Base-by-base conservation (phyloP, 345 rosid species). In the Acer yangbiense region DNA sequence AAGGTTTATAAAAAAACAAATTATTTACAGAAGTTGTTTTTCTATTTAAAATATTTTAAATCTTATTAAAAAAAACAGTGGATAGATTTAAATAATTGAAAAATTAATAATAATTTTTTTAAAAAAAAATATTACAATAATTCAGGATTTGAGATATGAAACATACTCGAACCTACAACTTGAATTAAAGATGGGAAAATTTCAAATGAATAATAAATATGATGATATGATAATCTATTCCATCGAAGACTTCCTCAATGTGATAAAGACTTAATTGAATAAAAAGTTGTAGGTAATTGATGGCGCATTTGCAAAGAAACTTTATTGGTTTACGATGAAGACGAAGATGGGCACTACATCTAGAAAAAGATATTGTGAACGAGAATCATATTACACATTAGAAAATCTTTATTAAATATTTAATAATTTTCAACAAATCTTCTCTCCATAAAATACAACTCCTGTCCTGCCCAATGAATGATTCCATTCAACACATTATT, bases 261-360 rank as follows among this genome's bases (percentile, higher is more conserved):
- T 35, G 39, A 35, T 35, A 35, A 35, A 4, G 39, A 35, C 16
- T 50, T 1, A 9, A 20, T 63, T 9, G 58, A 63, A 18, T 68
- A 74, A 73, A 64, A 35, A 35, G 69, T 27, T 27, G 46, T 27
- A 27, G 60, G 77, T 74, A 74, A 46, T 64, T 64, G 69, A 74
- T 74, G 69, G 77, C 69, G 77, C 77, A 74, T 74, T 74, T 74
- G 17, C 69, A 27, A 17, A 27, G 69, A 71, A 35, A 35, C 39
- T 35, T 35, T 35, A 4, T 4, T 4, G 39, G 39, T 35, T 35
- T 35, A 35, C 39, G 46, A 55, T n/a, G 64, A 29, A 29, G 70
- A 41, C 41, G 25, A 73, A 12, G 68, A 44, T 14, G 25, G 46
- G 55, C 76, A 73, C 60, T 39, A 58, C 21, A 12, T 43, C 0